Base-by-base conservation (phyloP, 768 basidiomycete species). In the Amanita rubescens region DNA sequence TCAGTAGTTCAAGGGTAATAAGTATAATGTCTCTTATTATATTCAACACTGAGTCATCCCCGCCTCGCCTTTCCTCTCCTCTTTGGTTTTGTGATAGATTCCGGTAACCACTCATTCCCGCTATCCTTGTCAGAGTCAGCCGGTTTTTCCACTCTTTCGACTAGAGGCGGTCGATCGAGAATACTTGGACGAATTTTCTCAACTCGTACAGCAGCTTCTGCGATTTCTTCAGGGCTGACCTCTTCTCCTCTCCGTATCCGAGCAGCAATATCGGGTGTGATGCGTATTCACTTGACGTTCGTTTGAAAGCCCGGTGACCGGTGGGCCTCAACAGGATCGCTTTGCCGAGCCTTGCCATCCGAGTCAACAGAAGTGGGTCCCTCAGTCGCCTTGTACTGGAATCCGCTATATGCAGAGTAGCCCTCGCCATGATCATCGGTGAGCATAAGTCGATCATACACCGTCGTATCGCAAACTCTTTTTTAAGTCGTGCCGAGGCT, bases 241-340 rank as follows among this genome's bases (percentile, higher is more conserved):
- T 76, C 64, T 60, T 81, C 79, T 2, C 79, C 79, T 41, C 76
- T 65, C 44, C 73, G 63, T 27, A 81, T 66, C 11, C 79, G 75
- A 5, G 73, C 77, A 25, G 77, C 78, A 37, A 81, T 76, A 59
- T 79, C 79, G 4, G 79, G 78, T 2, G 79, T 77, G 48, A 81
- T 70, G 22, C 74, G 76, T 19, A 81, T 67, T 34, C 67, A 67
- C 35, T 69, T 69, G 37, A 81, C 78, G 50, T 71, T 74, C 0
- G 79, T 81, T 62, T 80, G 78, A 62, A 81, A 81, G 5, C 79
- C 79, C 2, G 74, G 73, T 1, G 79, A 78, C 79, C 8, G 35
- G 27, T 10, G 25, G n/a, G n/a, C 24, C n/a, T n/a, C n/a, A n/a
- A n/a, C n/a, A n/a, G n/a, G n/a, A n/a, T n/a, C n/a, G n/a, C n/a